A percentile compares a stretch with the other conserved stretches of the same genome.
phyloP scores from a whole-genome alignment of 331 rosid genomes.

The Quercus phellos region DNA sequence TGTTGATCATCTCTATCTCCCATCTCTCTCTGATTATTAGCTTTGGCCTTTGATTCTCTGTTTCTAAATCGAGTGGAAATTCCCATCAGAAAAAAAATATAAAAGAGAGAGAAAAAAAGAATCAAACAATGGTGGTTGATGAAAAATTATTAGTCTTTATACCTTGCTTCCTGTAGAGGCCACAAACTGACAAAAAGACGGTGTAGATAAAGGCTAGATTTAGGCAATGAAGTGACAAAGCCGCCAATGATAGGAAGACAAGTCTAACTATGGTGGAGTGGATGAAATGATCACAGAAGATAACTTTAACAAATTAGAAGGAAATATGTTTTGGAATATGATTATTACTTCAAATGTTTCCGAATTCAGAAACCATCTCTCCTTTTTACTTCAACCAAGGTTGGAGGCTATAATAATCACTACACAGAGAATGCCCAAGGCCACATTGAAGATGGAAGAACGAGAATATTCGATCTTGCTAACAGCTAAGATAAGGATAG shows the following conservation, averaged over 20 bases:
- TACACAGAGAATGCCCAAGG: not conserved
- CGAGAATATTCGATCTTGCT: not conserved
- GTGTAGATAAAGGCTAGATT: conserved; percentile 15
- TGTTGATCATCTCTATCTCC: not conserved
- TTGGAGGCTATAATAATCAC: conserved; percentile 1
- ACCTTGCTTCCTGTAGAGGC: conserved; percentile 42
- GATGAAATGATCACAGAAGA: conserved; percentile 26
- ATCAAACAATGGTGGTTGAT: not conserved
- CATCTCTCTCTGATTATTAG: not conserved
- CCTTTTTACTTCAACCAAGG: conserved; percentile 27
- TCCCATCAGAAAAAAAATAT: not conserved
- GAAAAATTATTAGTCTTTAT: conserved; percentile 21
- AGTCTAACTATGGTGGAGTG: conserved; percentile 19
- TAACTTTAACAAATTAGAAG: not conserved
- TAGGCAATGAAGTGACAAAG: conserved; percentile 18
- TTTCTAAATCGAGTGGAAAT: conserved; percentile 2
- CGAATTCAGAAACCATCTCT: conserved; percentile 13
- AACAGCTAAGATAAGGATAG: conserved; percentile 13
- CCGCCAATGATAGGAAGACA: conserved; percentile 38
- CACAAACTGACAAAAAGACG: conserved; percentile 49
- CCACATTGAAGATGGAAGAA: conserved; percentile 2
- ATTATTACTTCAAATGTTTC: conserved; percentile 11
- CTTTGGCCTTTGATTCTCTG: conserved; percentile 2
- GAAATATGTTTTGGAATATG: not conserved
- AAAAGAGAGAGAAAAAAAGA: not conserved